A percentile compares a stretch with the other conserved stretches of the same genome.
Conservation (phyloP, 495 filamentous ascomycete species). For the Stereocaulon alpinum region DNA sequence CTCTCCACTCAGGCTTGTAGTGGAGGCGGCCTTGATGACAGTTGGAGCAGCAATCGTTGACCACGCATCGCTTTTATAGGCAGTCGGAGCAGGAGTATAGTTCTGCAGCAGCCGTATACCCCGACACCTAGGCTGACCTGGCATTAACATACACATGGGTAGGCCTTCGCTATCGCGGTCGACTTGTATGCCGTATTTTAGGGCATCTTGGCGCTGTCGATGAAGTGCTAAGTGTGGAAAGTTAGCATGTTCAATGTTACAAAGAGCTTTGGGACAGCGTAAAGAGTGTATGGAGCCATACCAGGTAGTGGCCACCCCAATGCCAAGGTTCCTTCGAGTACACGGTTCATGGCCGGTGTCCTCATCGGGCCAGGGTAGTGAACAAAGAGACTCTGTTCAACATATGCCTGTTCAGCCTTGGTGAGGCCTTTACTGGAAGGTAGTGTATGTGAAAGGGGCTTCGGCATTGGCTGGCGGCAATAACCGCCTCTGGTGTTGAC, state of each 20-base stretch:
- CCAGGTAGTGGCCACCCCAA: constrained; percentile 6
- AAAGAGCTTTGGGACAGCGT: not conserved
- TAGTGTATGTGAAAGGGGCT: not conserved
- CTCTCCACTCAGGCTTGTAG: not conserved
- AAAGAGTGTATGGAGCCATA: not conserved
- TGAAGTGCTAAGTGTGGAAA: not conserved
- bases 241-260: not conserved
- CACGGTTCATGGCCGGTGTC: constrained; percentile 3
- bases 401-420: not conserved
- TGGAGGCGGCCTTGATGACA: no score
- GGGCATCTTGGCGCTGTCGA: not conserved
- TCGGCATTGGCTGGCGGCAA: no score
- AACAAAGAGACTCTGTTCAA: not conserved
- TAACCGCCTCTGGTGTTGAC: no score
- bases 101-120: not conserved
- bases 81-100: no score
- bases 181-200: not conserved
- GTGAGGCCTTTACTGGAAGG: not conserved
- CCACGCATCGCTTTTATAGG: not conserved
- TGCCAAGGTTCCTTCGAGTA: constrained; percentile 5
- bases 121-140: not conserved
- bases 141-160: constrained; percentile 4
- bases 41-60: not conserved
- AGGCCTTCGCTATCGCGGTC: constrained; percentile 3
- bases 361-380: not conserved